Base-by-base conservation (phyloP, 352 stramenopile species). In the Thalassiosira mediterranea region DNA sequence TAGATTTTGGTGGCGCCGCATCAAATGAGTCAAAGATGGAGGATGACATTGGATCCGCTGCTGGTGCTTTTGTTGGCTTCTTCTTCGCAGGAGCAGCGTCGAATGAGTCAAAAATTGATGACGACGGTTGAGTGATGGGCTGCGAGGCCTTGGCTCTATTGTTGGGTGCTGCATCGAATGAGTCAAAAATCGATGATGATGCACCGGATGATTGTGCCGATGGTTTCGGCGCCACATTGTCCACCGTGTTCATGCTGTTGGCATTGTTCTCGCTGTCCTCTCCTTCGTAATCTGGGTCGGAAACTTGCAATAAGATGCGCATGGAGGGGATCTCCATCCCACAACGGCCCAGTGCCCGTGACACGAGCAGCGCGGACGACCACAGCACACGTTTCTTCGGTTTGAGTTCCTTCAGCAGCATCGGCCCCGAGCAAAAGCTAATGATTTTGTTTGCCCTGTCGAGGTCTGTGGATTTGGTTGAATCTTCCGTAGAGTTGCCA, bases 11-110 rank as follows among this genome's bases (percentile, higher is more conserved):
- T 13, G 71, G 59, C n/a, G 64, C 56, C 31, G 56, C 31, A 44
- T 86, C 79, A 63, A 81, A 85, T 3, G 63, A 67, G 69, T 90
- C 76, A 79, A 90, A 89, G 46, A 91, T 88, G 5, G 85, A 91
- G n/a, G 77, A 84, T 23, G 69, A 34, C 34, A 31, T n/a, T 47
- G 25, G 17, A 53, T 21, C 17, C 10, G 40, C 2, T 60, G 58
- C 3, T 44, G 28, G 17, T 65, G 19, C 11, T 4, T 1, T 58
- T 46, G 64, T 17, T 52, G 46, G 25, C 54, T 80, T 79, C 4
- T 70, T 15, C 47, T 87, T 81, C 29, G 44, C 56, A 29, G 64
- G 74, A 28, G 76, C 69, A 11, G 34, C 56, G 54, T 83, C 81
- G 38, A 83, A 88, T 25, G 56, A 69, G 49, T 88, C 81, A 71